Evolutionary conservation across 495 filamentous ascomycete genomes (phyloP), one percentile per base, ranked within the genome.

Genomic region (Xylaria nigripes): DNA sequence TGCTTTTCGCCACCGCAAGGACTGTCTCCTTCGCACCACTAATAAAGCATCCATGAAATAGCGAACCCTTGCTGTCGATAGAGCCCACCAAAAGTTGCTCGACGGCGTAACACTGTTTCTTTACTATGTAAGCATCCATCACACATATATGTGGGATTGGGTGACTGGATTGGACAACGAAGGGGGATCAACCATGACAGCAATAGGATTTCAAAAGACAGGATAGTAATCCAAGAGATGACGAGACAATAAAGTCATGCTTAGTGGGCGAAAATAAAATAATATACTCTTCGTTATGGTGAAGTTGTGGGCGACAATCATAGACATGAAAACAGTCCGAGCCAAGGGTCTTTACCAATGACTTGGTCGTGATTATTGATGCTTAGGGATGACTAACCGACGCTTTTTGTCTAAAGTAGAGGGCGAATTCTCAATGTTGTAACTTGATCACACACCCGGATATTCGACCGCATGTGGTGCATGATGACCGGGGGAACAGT

Each of bases 131-230:
- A 5, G 16, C 68, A 76, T 12, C 62, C 82, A 18, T 75, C 77
- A 13, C 45, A 71, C 5, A 71, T 72, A 30, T 72, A 70, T 13
- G 75, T 71, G 36, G 67, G 58, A 19, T 53, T 81, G 23, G 70
- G 70, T 5, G 67, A 68, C 46, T 83, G 79, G 79, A 61, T 83
- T 15, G 76, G 81, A 57, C 67, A 70, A 34, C 58, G 74, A 34
- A n/a, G n/a, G 82, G 76, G 76, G 56, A 78, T 0, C 71, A 76
- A 60, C 82, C 81, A 61, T 78, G 77, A 15, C 61, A 75, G 54
- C 74, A 70, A 62, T 60, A 81, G 12, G 77, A 81, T 45, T 61
- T 50, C 21, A 64, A 70, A 61, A 66, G 63, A 51, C 54, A 2
- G 48, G 62, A 50, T 63, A 61, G 19, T 10, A 1, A 40, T 4